These are phyloP conservation scores for Penicillium sp. DNA, from an alignment of 2,329 filamentous ascomycete genomes.

Conservation along the genomic window DNA sequence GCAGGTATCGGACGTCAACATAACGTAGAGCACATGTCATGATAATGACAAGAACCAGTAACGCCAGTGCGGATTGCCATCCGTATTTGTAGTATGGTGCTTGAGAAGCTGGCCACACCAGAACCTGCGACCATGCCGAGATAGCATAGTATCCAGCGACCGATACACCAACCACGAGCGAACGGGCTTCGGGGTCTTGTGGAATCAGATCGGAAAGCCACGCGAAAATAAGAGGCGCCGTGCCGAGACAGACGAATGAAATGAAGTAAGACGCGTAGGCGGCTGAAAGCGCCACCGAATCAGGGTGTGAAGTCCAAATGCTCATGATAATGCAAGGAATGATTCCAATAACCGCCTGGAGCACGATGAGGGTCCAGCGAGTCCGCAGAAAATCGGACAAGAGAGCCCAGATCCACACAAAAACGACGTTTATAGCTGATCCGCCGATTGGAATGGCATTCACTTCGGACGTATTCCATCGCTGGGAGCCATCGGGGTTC, in stretches of 20 bases:
- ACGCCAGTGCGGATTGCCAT: slow-evolving; percentile 49
- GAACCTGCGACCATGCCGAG: slow-evolving; percentile 52
- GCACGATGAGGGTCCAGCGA: slow-evolving; percentile 52
- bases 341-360: slow-evolving; percentile 49
- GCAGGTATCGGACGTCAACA: slow-evolving; percentile 46
- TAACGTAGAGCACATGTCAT: slow-evolving; percentile 47
- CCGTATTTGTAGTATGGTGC: slow-evolving; percentile 52
- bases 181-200: slow-evolving; percentile 51
- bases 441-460: slow-evolving; percentile 53
- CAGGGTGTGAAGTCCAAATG: slow-evolving; percentile 51
- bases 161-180: slow-evolving; percentile 50
- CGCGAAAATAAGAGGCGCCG: slow-evolving; percentile 53
- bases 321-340: slow-evolving; percentile 54
- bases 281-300: slow-evolving; percentile 43
- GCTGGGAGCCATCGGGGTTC: slow-evolving; percentile 40
- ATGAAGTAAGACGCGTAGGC: slow-evolving; percentile 56
- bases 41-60: slow-evolving; percentile 47
- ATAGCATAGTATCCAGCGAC: slow-evolving; percentile 53
- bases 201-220: slow-evolving; percentile 54
- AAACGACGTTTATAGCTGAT: slow-evolving; percentile 50
- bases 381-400: slow-evolving; percentile 52
- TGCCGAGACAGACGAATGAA: slow-evolving; percentile 49
- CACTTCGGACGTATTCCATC: slow-evolving; percentile 47
- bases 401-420: slow-evolving; percentile 56
- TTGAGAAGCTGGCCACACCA: slow-evolving; percentile 53